Conservation (phyloP, 768 basidiomycete genomes). For the Pleurotus giganteus region DNA sequence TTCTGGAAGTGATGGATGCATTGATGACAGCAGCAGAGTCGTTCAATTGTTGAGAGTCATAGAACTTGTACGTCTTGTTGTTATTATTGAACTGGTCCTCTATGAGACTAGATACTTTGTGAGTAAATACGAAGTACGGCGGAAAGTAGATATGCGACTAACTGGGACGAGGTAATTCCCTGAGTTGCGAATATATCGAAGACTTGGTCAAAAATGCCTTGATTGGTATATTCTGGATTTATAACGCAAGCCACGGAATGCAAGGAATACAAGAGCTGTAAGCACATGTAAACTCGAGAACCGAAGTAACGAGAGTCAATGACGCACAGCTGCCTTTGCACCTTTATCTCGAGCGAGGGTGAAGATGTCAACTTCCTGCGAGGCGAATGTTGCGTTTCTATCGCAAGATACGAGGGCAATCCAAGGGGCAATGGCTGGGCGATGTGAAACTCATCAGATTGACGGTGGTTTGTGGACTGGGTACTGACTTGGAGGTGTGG, state of each 20-base stretch:
- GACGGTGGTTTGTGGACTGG: background rate
- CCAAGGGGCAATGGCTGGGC: slow-evolving; percentile 77
- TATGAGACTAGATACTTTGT: slow-evolving; percentile 30
- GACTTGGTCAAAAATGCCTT: slow-evolving; percentile 61
- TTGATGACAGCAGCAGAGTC: slow-evolving; percentile 41
- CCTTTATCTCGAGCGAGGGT: slow-evolving; percentile 77
- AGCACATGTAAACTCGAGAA: background rate
- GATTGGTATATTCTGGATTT: slow-evolving; percentile 66
- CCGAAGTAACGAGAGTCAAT: background rate
- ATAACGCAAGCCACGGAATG: slow-evolving; percentile 73
- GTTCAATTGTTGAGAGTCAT: slow-evolving; percentile 65
- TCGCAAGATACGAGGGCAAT: slow-evolving; percentile 89
- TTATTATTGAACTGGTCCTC: slow-evolving; percentile 50
- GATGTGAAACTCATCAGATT: slow-evolving; percentile 12
- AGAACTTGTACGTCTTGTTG: slow-evolving; percentile 51
- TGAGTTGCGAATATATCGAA: slow-evolving; percentile 80
- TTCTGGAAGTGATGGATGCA: slow-evolving; percentile 37
- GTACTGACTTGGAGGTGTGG: slow-evolving; percentile 46
- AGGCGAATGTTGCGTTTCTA: slow-evolving; percentile 64
- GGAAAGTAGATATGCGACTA: background rate
- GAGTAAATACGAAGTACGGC: background rate
- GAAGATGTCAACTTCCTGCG: slow-evolving; percentile 70
- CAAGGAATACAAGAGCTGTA: slow-evolving; percentile 75
- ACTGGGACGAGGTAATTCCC: slow-evolving; percentile 50
- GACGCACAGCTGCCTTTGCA: slow-evolving; percentile 72